A percentile compares a stretch with the other conserved stretches of the same genome.
Conservation (phyloP, 441 rosid genomes). For the Sinapis alba region DNA sequence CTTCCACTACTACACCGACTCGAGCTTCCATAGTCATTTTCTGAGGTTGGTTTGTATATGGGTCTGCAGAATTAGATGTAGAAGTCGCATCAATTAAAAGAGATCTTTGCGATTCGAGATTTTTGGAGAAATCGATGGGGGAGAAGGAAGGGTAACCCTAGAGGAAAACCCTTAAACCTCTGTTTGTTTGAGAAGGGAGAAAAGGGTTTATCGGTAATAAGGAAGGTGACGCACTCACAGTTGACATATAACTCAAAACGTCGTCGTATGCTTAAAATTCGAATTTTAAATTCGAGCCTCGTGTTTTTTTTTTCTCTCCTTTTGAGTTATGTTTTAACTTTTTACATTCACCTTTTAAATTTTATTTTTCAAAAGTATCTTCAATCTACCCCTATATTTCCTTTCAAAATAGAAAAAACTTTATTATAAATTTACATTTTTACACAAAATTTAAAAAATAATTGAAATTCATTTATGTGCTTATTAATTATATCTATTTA, state of each 20-base stretch:
- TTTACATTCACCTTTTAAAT: too few species aligned
- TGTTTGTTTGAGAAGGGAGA: not conserved
- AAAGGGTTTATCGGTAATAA: conserved; percentile 2
- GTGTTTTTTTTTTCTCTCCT: not conserved
- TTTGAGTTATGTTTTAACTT: not conserved
- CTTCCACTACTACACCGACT: conserved; percentile 79
- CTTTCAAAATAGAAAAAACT: not conserved
- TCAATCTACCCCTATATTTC: not conserved
- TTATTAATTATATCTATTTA: too few species aligned
- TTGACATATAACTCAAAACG: not conserved
- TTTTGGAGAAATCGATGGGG: not conserved
- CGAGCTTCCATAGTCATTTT: conserved; percentile 53
- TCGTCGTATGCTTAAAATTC: not conserved
- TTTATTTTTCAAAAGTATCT: not conserved
- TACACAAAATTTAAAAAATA: too few species aligned
- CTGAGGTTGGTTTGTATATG: not conserved
- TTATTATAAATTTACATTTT: too few species aligned
- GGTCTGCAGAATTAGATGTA: not conserved
- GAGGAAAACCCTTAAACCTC: conserved; percentile 4
- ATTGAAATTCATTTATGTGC: too few species aligned
- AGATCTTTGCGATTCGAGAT: not conserved
- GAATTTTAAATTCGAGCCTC: not conserved
- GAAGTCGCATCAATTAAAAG: not conserved
- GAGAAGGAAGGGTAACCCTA: not conserved
- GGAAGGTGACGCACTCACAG: not conserved